These are phyloP conservation scores for Plasmodium falciparum DNA, from an alignment of 169 alveolate genomes.

Conservation along the genomic window DNA sequence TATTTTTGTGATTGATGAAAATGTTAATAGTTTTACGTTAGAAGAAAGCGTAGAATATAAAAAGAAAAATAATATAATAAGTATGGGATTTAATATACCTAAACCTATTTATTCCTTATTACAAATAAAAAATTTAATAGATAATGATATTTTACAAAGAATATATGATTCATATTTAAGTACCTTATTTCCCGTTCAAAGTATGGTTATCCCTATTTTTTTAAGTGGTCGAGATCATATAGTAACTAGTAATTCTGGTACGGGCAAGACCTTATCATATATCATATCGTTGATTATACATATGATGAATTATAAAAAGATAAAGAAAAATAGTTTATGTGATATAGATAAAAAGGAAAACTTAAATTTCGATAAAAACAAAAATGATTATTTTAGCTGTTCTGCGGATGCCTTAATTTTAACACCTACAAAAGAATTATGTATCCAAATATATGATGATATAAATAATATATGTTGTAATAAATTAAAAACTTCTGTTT, in stretches of 20 bases:
- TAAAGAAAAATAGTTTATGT: constrained; percentile 56
- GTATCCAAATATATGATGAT: constrained; percentile 89
- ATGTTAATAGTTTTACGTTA: constrained; percentile 34
- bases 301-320: constrained; percentile 86
- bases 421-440: constrained; percentile 93
- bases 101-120: constrained; percentile 65
- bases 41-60: constrained; percentile 76
- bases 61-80: constrained; percentile 59
- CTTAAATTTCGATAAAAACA: background rate
- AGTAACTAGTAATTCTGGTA: constrained; percentile 96
- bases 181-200: constrained; percentile 47
- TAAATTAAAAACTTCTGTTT: constrained; percentile 41
- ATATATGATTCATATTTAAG: constrained; percentile 49
- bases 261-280: constrained; percentile 96
- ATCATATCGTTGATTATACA: constrained; percentile 94
- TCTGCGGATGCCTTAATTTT: constrained; percentile 81
- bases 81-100: constrained; percentile 69
- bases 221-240: constrained; percentile 94
- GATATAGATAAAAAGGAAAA: constrained; percentile 23
- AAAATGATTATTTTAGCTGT: background rate
- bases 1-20: constrained; percentile 52
- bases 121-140: constrained; percentile 60
- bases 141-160: constrained; percentile 38
- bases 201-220: constrained; percentile 82
- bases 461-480: constrained; percentile 35